Evolutionary conservation across 2,329 filamentous ascomycete genomes (phyloP).

Genomic region (Colletotrichum destructivum): DNA sequence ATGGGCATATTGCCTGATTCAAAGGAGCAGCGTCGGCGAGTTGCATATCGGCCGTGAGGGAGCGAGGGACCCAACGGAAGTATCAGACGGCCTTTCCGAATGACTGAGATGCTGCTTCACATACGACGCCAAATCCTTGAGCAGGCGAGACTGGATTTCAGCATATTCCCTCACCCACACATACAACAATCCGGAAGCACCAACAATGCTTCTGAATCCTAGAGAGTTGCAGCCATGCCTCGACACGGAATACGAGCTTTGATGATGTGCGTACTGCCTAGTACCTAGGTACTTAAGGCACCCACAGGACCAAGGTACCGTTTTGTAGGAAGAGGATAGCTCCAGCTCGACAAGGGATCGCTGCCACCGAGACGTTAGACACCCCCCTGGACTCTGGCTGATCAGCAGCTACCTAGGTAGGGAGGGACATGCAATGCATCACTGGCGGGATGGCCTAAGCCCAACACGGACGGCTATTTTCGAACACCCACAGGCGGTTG

Average conservation of each 20-base stretch:
- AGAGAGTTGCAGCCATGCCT: conserved; percentile 13
- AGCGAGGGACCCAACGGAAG: too few relatives aligned
- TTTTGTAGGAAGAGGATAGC: not conserved
- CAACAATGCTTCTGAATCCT: not conserved
- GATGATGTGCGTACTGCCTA: conserved; percentile 1
- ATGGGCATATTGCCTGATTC: conserved; percentile 21
- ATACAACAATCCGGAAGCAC: not conserved
- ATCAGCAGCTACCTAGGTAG: conserved; percentile 26
- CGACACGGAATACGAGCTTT: conserved; percentile 24
- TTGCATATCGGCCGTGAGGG: conserved; percentile 6
- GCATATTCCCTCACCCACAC: not conserved
- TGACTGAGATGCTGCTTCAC: conserved; percentile 3
- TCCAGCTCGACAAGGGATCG: conserved; percentile 29
- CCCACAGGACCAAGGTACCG: too few relatives aligned
- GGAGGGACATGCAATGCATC: too few relatives aligned
- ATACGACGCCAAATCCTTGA: not conserved
- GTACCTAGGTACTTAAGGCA: too few relatives aligned
- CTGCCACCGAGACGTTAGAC: conserved; percentile 21
- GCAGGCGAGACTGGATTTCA: conserved; percentile 1
- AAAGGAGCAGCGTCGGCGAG: conserved; percentile 23
- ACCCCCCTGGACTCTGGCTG: not conserved
- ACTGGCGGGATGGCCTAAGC: not conserved
- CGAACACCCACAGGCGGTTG: not conserved
- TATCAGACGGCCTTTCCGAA: too few relatives aligned
- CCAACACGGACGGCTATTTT: conserved; percentile 31